Base-by-base conservation (phyloP, 2,329 filamentous ascomycete genomes). In the Colletotrichum limetticola region DNA sequence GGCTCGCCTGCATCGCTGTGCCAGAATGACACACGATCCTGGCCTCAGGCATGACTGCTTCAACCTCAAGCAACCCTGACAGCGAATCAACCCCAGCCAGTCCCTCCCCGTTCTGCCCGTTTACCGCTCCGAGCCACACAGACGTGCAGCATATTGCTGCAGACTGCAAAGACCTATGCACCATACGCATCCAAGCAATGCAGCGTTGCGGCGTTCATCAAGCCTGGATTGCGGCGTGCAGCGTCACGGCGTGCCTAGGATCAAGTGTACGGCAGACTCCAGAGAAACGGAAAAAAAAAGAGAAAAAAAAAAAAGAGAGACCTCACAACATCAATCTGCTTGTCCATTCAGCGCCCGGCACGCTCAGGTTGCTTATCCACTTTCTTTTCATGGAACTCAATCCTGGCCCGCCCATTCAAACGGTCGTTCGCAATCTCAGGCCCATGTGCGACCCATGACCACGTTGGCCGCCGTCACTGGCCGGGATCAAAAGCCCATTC, bases 401-500 rank as follows among this genome's bases (percentile, higher is more conserved):
- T 19, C 68, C 57, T 59, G 71, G 68, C 12, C 56, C 68, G 49
- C 42, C 71, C 71, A 42, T 62, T 74, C 71, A 67, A 72, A 74
- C 71, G 68, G 71, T 74, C 63, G 71, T 74, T 74, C 71, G 37
- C 58, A 72, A 74, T 74, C 68, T 74, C 68, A 63, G 62, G 58
- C 62, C 71, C 62, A 66, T 74, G 72, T 68, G 72, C 60, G 72
- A 73, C 69, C 69, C 68, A 69, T 69, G 65, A 74, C 72, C 69
- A 74, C 70, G 70, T 74, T 74, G 64, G 70, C 65, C n/a, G 61
- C 56, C 65, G 70, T 70, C 65, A 69, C 72, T 74, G 69, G 70
- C 70, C 65, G 64, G 60, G 35, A 64, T 70, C 53, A 14, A 55
- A 70, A 55, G 53, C 66, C 53, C 24, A 64, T 62, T 62, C 53